Conservation (phyloP, 164 flowering plant species). For the Warburgia ugandensis region DNA sequence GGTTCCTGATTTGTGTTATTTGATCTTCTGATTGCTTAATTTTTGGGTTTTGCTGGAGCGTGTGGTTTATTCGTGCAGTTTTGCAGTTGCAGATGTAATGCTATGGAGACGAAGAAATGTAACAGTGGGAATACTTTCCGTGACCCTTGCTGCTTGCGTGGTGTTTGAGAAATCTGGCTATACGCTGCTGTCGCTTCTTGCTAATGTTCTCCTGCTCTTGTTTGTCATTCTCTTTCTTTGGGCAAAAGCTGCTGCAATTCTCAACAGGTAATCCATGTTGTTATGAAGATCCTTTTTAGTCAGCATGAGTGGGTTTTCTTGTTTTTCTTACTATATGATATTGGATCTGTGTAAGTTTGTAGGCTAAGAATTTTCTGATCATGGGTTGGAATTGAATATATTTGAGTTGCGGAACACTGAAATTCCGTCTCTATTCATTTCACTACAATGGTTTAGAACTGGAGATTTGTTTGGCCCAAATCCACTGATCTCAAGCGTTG, state of each 20-base stretch:
- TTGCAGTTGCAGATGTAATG: slow-evolving; percentile 85
- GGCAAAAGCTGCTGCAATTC: slow-evolving; percentile 87
- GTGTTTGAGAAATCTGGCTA: slow-evolving; percentile 86
- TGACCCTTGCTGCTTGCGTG: slow-evolving; percentile 61
- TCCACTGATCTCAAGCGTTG: too few species aligned
- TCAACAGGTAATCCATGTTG: slow-evolving; percentile 45
- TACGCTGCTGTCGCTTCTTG: slow-evolving; percentile 60
- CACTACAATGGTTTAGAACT: too few species aligned
- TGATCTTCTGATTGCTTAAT: not conserved
- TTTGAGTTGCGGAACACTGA: too few species aligned
- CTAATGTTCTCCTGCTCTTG: slow-evolving; percentile 75
- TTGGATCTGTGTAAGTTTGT: not conserved
- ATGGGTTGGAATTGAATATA: not conserved
- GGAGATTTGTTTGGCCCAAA: too few species aligned
- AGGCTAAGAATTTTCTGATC: too few species aligned
- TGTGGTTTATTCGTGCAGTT: not conserved
- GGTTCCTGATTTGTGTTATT: not conserved
- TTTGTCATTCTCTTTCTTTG: slow-evolving; percentile 70
- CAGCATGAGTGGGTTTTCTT: not conserved
- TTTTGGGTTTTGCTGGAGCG: not conserved
- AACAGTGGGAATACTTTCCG: slow-evolving; percentile 47
- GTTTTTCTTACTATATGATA: not conserved
- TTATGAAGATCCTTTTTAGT: not conserved
- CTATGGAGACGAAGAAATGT: slow-evolving; percentile 68
- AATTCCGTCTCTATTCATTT: too few species aligned